These are phyloP conservation scores for Wickerhamomyces sp. DNA, from an alignment of 1,139 yeast species.

Conservation along the genomic window DNA sequence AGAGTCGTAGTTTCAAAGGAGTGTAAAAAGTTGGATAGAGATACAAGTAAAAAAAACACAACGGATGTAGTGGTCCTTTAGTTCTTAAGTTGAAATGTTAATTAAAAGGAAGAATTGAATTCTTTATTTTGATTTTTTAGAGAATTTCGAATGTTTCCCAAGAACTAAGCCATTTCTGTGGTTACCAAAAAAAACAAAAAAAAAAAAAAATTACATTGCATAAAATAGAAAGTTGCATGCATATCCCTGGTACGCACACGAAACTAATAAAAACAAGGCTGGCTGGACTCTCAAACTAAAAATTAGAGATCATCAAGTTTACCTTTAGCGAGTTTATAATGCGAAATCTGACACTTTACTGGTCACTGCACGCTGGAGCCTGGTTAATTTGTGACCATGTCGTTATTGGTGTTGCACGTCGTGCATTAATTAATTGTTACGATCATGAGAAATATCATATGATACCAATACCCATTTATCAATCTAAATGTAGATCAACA, in stretches of 20 bases:
- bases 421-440: neutral
- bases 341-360: too few species aligned
- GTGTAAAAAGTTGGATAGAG: slow-evolving; percentile 21
- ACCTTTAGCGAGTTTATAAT: too few species aligned
- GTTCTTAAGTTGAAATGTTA: neutral
- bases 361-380: too few species aligned
- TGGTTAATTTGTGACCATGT: too few species aligned
- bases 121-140: neutral
- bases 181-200: neutral
- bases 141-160: neutral
- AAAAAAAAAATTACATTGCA: too few species aligned
- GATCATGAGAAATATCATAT: neutral
- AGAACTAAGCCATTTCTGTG: neutral
- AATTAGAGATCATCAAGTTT: neutral
- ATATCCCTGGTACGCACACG: neutral
- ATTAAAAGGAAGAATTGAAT: neutral
- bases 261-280: neutral
- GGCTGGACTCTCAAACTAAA: neutral
- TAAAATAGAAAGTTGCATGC: too few species aligned
- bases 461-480: neutral
- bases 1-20: slow-evolving; percentile 11
- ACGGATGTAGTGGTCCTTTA: neutral
- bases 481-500: slow-evolving; percentile 20
- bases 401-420: too few species aligned
- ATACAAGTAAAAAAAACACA: neutral